Base-by-base conservation (phyloP, 345 rosid species). In the Gossypioides kirkii region DNA sequence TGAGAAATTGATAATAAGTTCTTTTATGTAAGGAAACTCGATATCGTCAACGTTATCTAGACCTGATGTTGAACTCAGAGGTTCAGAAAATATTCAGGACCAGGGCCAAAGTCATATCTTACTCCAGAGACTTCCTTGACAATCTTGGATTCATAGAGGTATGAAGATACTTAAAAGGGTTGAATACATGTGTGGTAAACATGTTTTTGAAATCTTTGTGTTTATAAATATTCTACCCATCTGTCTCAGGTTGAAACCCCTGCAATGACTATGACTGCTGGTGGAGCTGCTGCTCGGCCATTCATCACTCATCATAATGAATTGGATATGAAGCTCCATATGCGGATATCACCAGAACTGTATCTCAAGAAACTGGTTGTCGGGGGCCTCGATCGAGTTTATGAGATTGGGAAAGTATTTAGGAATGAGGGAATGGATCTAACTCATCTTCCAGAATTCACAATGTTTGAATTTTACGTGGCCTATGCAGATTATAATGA, bases 391-490 rank as follows among this genome's bases (percentile, higher is more conserved):
- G 96, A 89, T 0, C 89, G 97, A 70, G 98, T 92, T 61, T 95
- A 89, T 79, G 99, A 92, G 79, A 95, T 95, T 38, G 99, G 97
- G 66, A 95, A 95, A 77, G 98, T 90, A 76, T 90, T 95, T 64
- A 87, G 98, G 76, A 95, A 95, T 50, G 98, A 95, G 89, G 98
- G 99, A 22, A 95, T 92, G 71, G 98, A 95, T 82, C 76, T 95
- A 84, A 95, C 99, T n/a, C 98, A 95, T 76, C 93, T 92, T 73
- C 94, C 99, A 6, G 99, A 95, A 83, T 95, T 92, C 82, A 92
- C 99, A 63, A 95, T 95, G 66, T 95, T 97, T 67, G 99, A 95
- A 80, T 95, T 95, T 79, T 95, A 95, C 74, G 90, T 92, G 99
- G 99, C 98, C 20, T 95, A 65, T 50, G 98, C 96, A 1, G 99